Base-by-base conservation (phyloP, 768 basidiomycete species). In the Mycena maculata region DNA sequence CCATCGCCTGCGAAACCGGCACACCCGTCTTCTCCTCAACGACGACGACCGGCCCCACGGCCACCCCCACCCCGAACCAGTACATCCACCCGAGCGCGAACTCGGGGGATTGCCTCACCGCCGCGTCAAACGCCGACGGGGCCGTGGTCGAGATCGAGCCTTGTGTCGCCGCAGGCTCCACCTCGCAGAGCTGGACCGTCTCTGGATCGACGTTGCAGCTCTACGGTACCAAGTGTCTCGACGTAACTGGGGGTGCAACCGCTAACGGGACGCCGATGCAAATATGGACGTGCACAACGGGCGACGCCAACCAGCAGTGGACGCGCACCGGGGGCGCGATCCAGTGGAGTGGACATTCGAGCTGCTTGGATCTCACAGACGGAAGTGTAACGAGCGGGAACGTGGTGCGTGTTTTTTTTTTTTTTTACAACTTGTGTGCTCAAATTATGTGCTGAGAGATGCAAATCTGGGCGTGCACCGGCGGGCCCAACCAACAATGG, bases 111-210 rank as follows among this genome's bases (percentile, higher is more conserved):
- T 75, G 74, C 56, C 39, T 75, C 36, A 68, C 72, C 36, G 74
- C 74, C 41, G 65, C 71, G 9, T 73, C 71, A n/a, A 70, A 74
- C 60, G 58, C 71, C 2, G 59, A 75, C 53, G 75, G 75, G 42
- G 75, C 75, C 8, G 60, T 68, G 13, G 68, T 76, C 38, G 66
- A 42, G n/a, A 59, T 76, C 39, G 50, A 66, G 50, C 49, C 60
- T 25, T 66, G 67, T 31, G 62, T 73, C n/a, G n/a, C 73, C 64
- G 71, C 61, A 22, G 73, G 71, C 23, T 69, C 71, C 22, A 60
- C 61, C 10, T 55, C 60, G 45, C 74, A 76, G 61, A 58, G 67
- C 30, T 75, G 71, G 71, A 75, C 74, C 13, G 68, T 70, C 42
- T 49, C 45, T 27, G 66, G 69, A 22, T 66, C 64, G n/a, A 22